Conservation (phyloP, 108 stramenopile genomes). For the Fragilariopsis cylindrus region DNA sequence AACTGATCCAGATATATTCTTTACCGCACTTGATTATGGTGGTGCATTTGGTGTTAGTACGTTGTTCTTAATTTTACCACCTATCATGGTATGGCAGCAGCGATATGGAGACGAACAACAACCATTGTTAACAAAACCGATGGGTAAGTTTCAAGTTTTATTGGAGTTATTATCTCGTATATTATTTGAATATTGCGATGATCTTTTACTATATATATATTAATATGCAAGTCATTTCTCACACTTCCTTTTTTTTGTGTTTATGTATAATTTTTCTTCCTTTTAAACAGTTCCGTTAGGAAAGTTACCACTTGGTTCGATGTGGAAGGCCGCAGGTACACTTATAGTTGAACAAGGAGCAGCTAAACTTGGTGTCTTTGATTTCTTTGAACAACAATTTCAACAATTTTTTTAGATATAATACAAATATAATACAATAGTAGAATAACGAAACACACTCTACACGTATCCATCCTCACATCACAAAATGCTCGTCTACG, state of each 20-base stretch:
- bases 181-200: background rate
- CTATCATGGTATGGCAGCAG: constrained; percentile 77
- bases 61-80: constrained; percentile 71
- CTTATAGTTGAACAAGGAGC: constrained; percentile 76
- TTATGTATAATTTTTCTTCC: background rate
- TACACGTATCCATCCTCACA: too few relatives aligned
- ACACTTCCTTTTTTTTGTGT: background rate
- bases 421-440: too few relatives aligned
- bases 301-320: constrained; percentile 61
- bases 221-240: background rate
- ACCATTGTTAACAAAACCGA: constrained; percentile 40
- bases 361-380: constrained; percentile 78
- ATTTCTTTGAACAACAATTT: constrained; percentile 43
- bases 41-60: constrained; percentile 75
- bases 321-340: constrained; percentile 79
- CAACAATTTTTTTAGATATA: background rate
- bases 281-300: constrained; percentile 65
- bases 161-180: background rate
- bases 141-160: constrained; percentile 28
- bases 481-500: too few relatives aligned
- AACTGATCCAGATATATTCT: constrained; percentile 57
- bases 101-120: constrained; percentile 63
- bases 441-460: too few relatives aligned
- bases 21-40: constrained; percentile 63
- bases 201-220: background rate